Evolutionary conservation across 2,329 filamentous ascomycete genomes (phyloP), one percentile per base, ranked within the genome.

Genomic region (Sporothrix inflata): DNA sequence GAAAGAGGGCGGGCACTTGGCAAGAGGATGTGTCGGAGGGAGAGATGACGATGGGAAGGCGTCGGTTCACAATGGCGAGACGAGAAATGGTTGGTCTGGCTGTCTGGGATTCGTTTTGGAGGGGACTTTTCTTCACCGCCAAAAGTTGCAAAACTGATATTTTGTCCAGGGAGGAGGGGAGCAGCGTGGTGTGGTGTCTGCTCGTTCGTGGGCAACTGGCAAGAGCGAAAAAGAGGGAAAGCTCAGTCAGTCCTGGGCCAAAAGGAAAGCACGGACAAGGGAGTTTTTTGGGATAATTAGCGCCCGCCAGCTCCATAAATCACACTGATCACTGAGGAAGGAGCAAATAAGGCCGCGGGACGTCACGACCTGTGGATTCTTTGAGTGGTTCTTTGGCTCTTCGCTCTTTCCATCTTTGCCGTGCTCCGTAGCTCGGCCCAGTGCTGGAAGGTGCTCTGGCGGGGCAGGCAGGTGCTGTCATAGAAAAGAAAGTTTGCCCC

Each of bases 271-370:
- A 27, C 60, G 34, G 60, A 63, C 34, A 27, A 38, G 61, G 40
- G 40, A n/a, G 63, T 40, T 47, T 30, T 65, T 66, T 47, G 63
- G 63, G 42, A 66, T 66, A n/a, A n/a, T n/a, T n/a, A 66, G 63
- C 63, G 63, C 63, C 63, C 24, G 16, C 24, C 40, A n/a, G 63
- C 24, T 34, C 63, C 63, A 66, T 49, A 66, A 49, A 66, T 42
- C 11, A 49, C 16, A 66, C 7, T 30, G 63, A 47, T 30, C 40
- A 30, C 40, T n/a, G 63, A 66, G 34, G 49, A 47, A 71, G 70
- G 61, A 49, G 47, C 42, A 47, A 65, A 70, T 45, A 70, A 21
- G 69, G 45, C 55, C 42, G 69, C 69, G 60, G 57, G 61, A 71
- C 47, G 60, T 53, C 45, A 71, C 49, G 57, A 24, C 34, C 27